These are phyloP conservation scores for Phytophthora fragariae DNA, from an alignment of 352 stramenopile species.

Conservation along the genomic window DNA sequence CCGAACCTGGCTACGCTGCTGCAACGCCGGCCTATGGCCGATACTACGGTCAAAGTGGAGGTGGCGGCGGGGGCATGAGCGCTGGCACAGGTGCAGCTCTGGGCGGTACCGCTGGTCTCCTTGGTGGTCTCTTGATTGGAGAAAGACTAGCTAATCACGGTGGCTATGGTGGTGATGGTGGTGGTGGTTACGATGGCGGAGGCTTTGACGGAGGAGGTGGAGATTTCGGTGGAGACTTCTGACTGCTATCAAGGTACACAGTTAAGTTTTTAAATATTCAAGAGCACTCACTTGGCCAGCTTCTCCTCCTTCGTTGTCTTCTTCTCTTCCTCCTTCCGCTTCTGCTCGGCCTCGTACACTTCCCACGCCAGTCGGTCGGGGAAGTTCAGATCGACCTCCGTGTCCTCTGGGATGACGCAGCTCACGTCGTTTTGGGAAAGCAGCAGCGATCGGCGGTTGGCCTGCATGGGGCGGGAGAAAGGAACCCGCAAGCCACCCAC, in stretches of 20 bases:
- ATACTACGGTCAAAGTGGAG: slow-evolving; percentile 26
- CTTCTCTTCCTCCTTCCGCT: slow-evolving; percentile 19
- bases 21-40: slow-evolving; percentile 31
- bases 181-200: slow-evolving; percentile 22
- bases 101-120: slow-evolving; percentile 53
- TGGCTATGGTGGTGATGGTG: slow-evolving; percentile 16
- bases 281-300: slow-evolving; percentile 27
- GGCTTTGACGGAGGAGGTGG: slow-evolving; percentile 37
- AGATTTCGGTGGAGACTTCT: slow-evolving; percentile 64
- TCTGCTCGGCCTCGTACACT: slow-evolving; percentile 17
- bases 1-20: slow-evolving; percentile 26
- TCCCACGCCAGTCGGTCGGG: slow-evolving; percentile 22
- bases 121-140: slow-evolving; percentile 53
- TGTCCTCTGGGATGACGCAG: slow-evolving; percentile 32
- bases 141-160: slow-evolving; percentile 45
- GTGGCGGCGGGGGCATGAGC: slow-evolving; percentile 38
- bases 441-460: slow-evolving; percentile 30
- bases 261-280: slow-evolving; percentile 22
- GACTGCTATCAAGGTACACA: slow-evolving; percentile 4
- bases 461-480: slow-evolving; percentile 44
- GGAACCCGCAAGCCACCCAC: slow-evolving; percentile 37
- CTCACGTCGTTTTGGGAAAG: slow-evolving; percentile 24
- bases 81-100: slow-evolving; percentile 55
- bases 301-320: slow-evolving; percentile 32
- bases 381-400: slow-evolving; percentile 29